Conservation (phyloP, 164 flowering plant species). For the Liquidambar formosana region DNA sequence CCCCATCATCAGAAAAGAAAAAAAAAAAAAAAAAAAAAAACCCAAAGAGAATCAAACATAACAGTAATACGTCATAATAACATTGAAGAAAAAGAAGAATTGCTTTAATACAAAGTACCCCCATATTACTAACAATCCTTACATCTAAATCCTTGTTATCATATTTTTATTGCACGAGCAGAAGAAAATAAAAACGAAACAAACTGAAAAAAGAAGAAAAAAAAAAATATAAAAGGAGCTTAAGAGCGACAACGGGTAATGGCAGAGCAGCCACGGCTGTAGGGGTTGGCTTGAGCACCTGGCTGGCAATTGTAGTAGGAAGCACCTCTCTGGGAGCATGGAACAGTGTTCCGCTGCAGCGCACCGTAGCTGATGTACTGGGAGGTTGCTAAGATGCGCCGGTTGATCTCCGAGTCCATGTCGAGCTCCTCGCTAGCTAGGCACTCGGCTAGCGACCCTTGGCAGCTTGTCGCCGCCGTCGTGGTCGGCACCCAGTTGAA, state of each 20-base stretch:
- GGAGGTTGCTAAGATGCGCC: constrained; percentile 39
- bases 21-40: no score
- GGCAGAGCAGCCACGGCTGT: constrained; percentile 42
- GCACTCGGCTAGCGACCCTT: constrained; percentile 38
- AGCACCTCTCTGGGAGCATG: constrained; percentile 45
- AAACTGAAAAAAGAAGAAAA: neutral
- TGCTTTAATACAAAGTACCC: no score
- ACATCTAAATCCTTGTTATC: neutral
- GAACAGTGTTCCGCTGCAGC: constrained; percentile 37
- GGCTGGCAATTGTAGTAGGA: constrained; percentile 51
- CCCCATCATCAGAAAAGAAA: neutral
- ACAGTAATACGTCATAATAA: no score
- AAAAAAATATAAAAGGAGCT: constrained; percentile 3
- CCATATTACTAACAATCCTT: no score
- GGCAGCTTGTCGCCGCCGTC: constrained; percentile 14
- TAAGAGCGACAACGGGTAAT: constrained; percentile 42
- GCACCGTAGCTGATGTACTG: constrained; percentile 49
- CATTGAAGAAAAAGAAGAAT: no score
- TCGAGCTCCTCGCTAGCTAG: constrained; percentile 22
- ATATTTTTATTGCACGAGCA: neutral
- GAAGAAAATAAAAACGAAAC: neutral
- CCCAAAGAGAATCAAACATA: no score
- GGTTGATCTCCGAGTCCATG: constrained; percentile 36
- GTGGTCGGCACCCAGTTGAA: constrained; percentile 30
- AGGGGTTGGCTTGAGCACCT: constrained; percentile 47